Conservation (phyloP, 805 yeast genomes). For the Lipomyces chichibuensis region DNA sequence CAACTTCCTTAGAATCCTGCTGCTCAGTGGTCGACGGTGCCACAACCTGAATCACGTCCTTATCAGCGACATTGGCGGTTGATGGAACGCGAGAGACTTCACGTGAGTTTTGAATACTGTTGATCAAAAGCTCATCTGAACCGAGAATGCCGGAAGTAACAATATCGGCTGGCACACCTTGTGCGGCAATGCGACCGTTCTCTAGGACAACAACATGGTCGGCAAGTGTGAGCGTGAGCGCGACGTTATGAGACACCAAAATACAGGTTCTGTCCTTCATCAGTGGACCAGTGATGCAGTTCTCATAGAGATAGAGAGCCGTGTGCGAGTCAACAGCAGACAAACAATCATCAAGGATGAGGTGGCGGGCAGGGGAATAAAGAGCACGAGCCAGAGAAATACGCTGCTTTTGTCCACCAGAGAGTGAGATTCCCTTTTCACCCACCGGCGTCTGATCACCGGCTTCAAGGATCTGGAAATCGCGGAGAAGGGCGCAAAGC, state of each 20-base stretch:
- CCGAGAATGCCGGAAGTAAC: constrained; percentile 70
- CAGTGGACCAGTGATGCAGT: constrained; percentile 85
- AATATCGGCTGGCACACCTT: constrained; percentile 47
- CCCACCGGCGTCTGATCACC: constrained; percentile 96
- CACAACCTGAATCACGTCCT: constrained; percentile 72
- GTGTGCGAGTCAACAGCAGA: constrained; percentile 98
- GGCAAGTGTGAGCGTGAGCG: constrained; percentile 82
- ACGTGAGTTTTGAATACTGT: constrained; percentile 27
- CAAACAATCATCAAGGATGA: constrained; percentile 88
- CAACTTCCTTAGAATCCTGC: constrained; percentile 85
- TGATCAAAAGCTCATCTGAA: constrained; percentile 54
- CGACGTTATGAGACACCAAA: constrained; percentile 91
- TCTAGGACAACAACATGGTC: constrained; percentile 78
- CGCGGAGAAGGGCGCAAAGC: constrained; percentile 89
- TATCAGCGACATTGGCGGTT: constrained; percentile 74
- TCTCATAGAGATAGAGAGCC: constrained; percentile 87
- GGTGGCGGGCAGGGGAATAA: constrained; percentile 79
- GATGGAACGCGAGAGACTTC: constrained; percentile 65
- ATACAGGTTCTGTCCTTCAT: constrained; percentile 86
- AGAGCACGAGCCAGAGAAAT: constrained; percentile 93
- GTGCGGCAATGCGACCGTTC: constrained; percentile 73
- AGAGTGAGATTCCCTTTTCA: constrained; percentile 93
- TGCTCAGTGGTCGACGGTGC: constrained; percentile 74
- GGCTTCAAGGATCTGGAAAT: constrained; percentile 78
- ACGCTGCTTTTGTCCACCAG: constrained; percentile 98